Evolutionary conservation across 306 rosid species (phyloP), one percentile per base, ranked within the genome.

Genomic region (Purshia tridentata): DNA sequence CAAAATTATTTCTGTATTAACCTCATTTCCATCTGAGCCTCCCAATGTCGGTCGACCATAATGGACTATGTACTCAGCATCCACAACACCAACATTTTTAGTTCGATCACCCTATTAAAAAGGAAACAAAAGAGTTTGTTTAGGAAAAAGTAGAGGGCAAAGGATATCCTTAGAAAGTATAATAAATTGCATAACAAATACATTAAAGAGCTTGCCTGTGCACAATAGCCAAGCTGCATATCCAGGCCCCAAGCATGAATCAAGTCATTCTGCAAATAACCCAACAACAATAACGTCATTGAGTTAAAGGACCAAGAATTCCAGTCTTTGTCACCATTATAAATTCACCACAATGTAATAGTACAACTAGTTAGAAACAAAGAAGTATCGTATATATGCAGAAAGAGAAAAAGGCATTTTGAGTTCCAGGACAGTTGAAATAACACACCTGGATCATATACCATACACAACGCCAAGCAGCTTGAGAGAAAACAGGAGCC

Each of bases 181-280:
- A 56, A 52, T 46, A 67, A 22, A 51, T n/a, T 19, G 46, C 18
- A 60, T 6, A 52, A 55, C 20, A 71, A 4, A 64, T 19, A 46
- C 6, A 48, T 60, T 6, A 55, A 47, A 65, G 77, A 61, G 75
- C 96, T 83, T 84, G 85, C 98, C 98, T 88, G 96, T 53, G 97
- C 88, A 77, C 98, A 94, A 74, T 94, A 94, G 41, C 98, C 98
- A 53, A 94, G 90, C 75, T 91, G 95, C 81, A 84, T 83, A 76
- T 94, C 97, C 52, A 94, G 85, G 59, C 98, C 98, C 98, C 98
- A 94, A 45, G 96, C 98, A 81, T 94, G 97, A 53, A 94, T 76
- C 91, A 94, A 87, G 80, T 94, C 92, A 70, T 81, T 94, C 98
- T 94, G 88, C 45, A 71, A 78, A 82, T 23, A 54, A 65, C 57